Base-by-base conservation (phyloP, 345 rosid species). In the Bruguiera gymnorhiza region DNA sequence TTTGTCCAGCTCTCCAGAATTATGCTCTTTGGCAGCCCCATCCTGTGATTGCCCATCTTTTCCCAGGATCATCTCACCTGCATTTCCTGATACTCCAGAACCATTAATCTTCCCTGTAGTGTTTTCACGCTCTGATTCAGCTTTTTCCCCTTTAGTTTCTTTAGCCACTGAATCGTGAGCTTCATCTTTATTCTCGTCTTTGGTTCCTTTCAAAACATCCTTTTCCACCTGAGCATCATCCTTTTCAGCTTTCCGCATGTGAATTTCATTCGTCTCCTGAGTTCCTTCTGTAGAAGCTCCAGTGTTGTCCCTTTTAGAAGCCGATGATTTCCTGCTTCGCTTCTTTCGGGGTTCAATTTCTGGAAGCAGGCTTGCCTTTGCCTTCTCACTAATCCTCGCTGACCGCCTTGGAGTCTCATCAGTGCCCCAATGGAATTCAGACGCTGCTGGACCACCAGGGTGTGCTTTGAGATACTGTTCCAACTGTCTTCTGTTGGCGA, bases 391-490 rank as follows among this genome's bases (percentile, higher is more conserved):
- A 9, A 78, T 73, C 69, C 81, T 65, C 10, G 77, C 65, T 18
- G 81, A 73, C 52, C 78, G 70, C 75, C 81, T 78, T 23, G 78
- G 81, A 36, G 75, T 73, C 67, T 78, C 81, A 48, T 75, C 75
- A 65, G 75, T 70, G 74, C 72, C 58, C 81, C 81, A 78, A 23
- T 73, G 68, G 37, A 78, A 78, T 62, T 73, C 81, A 43, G 77
- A 65, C 32, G 60, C 48, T 13, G 68, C 43, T 60, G 78, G 78
- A 31, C 81, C 71, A 36, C 81, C 81, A 66, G 81, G 75, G 54
- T 78, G 78, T 52, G 77, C 68, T 55, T 73, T 78, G 46, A 78
- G 78, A 57, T 78, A 78, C 63, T 78, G 81, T 24, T 78, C 81
- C 74, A 78, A 57, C 63, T 73, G 75, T 68, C 75, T 78, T 57